Evolutionary conservation across 148 eudicot genomes (phyloP).

Genomic region (Cornus controversa): DNA sequence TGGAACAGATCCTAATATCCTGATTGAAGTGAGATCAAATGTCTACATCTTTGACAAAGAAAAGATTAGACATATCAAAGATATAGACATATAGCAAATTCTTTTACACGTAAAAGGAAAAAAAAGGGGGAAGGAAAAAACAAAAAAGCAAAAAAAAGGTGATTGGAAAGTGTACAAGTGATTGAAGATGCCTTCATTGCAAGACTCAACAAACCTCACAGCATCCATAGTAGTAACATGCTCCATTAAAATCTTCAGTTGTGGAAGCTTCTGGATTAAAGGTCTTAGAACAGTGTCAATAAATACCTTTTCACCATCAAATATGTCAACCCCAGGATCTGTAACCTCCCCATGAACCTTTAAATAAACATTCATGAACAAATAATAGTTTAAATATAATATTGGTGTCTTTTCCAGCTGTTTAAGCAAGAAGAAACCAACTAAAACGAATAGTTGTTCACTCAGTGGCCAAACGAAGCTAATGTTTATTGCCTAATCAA

Average conservation of each 20-base stretch:
- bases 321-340: conserved; percentile 73
- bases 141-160: background rate
- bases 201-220: conserved; percentile 74
- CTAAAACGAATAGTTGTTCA: too few species aligned
- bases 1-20: conserved; percentile 60
- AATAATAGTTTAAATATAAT: conserved; percentile 29
- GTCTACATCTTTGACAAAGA: background rate
- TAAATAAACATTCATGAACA: conserved; percentile 90
- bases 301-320: conserved; percentile 90
- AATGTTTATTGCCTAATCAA: too few species aligned
- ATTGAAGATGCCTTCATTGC: conserved; percentile 56
- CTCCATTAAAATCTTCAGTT: conserved; percentile 91
- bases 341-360: conserved; percentile 99
- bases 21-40: conserved; percentile 5
- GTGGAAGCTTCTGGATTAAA: conserved; percentile 67
- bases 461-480: too few species aligned
- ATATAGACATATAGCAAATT: too few species aligned
- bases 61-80: too few species aligned
- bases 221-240: conserved; percentile 93
- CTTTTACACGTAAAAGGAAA: too few species aligned
- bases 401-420: background rate
- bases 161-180: background rate
- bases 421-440: too few species aligned
- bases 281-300: conserved; percentile 79
- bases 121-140: too few species aligned